These are phyloP conservation scores for Vanderwaltozyma yarrowii DNA, from an alignment of 805 yeast species.

Conservation along the genomic window DNA sequence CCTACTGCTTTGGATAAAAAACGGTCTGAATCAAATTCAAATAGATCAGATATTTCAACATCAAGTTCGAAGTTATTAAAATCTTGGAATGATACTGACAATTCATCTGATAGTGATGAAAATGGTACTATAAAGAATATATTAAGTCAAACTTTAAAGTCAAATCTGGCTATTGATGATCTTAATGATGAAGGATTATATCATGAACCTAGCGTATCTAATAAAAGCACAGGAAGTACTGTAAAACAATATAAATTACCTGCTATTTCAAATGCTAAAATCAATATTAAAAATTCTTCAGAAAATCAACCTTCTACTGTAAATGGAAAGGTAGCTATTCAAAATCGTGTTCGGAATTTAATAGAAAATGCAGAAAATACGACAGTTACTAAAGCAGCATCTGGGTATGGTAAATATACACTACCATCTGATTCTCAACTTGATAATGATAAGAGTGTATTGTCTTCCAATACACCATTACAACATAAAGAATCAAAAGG, in stretches of 20 bases:
- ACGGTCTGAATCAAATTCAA: not conserved
- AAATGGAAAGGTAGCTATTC: too few species aligned
- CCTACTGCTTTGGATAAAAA: constrained; percentile 3
- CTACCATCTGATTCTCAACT: constrained; percentile 18
- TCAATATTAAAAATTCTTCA: too few species aligned
- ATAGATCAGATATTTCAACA: not conserved
- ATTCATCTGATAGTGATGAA: not conserved
- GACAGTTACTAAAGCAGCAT: constrained; percentile 43
- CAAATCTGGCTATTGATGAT: too few species aligned
- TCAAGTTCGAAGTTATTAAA: not conserved
- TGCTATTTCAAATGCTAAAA: too few species aligned
- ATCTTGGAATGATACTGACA: not conserved
- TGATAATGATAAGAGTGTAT: too few species aligned
- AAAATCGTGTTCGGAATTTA: constrained; percentile 44
- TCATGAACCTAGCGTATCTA: too few species aligned
- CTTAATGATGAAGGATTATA: too few species aligned
- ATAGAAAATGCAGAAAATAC: constrained; percentile 25
- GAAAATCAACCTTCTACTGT: too few species aligned
- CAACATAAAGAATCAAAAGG: not conserved
- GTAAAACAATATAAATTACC: too few species aligned
- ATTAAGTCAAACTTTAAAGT: too few species aligned
- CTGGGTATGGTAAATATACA: constrained; percentile 74
- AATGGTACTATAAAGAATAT: not conserved
- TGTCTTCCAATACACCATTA: too few species aligned
- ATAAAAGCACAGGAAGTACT: too few species aligned